Percentiles rank a stretch among this genome's conserved stretches.
phyloP scores from a whole-genome alignment of 768 basidiomycete species.

The Russula abietina region DNA sequence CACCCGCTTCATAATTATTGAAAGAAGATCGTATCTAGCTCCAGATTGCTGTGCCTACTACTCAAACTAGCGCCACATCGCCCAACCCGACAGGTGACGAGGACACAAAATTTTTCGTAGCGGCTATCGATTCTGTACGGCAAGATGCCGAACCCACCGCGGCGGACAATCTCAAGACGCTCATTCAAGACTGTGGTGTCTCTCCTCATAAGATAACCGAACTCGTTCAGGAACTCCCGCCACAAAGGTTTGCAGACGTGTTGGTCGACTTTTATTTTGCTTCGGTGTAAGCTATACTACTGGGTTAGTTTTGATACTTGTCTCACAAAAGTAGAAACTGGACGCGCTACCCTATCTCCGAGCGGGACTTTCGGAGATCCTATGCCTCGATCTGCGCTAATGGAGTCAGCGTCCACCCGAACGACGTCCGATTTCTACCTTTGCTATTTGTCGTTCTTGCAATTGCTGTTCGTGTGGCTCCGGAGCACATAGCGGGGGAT shows the following conservation, averaged over 20 bases:
- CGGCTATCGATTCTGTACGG: constrained; percentile 38
- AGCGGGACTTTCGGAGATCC: constrained; percentile 69
- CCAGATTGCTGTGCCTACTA: constrained; percentile 44
- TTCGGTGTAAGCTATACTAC: constrained; percentile 47
- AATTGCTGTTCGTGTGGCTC: constrained; percentile 77
- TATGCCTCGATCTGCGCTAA: constrained; percentile 60
- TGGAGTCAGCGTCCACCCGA: constrained; percentile 60
- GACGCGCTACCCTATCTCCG: constrained; percentile 89
- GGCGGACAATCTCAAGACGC: constrained; percentile 74
- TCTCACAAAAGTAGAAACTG: constrained; percentile 58
- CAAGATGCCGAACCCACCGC: constrained; percentile 46
- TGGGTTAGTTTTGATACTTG: constrained; percentile 8
- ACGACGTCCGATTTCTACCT: constrained; percentile 79
- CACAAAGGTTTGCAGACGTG: constrained; percentile 63
- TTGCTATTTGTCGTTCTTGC: constrained; percentile 92
- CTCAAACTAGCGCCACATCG: constrained; percentile 25
- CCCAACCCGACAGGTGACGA: constrained; percentile 25
- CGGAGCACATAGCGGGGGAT: constrained; percentile 79
- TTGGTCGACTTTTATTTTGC: constrained; percentile 80
- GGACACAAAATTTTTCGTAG: constrained; percentile 29
- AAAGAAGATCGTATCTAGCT: constrained; percentile 34
- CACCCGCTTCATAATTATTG: background rate
- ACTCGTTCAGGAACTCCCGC: constrained; percentile 82
- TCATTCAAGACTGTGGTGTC: constrained; percentile 91
- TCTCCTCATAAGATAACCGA: constrained; percentile 87